These are phyloP conservation scores for Rhytidiadelphus loreus DNA, from an alignment of 225 moss, liverwort and hornwort species.

Conservation along the genomic window DNA sequence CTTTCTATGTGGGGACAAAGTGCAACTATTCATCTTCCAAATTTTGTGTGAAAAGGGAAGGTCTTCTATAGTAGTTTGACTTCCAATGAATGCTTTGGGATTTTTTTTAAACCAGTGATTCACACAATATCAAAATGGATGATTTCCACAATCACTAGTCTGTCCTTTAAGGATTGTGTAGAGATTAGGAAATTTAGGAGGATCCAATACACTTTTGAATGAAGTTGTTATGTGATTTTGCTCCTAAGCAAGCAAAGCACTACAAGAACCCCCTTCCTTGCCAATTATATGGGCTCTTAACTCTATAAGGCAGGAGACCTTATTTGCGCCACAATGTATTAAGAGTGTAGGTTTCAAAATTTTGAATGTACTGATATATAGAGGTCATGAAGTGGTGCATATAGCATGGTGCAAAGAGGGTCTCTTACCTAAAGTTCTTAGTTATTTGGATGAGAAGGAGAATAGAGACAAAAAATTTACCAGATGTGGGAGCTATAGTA, in stretches of 20 bases:
- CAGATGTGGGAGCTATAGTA: rapidly evolving
- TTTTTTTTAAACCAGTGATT: too few relatives aligned
- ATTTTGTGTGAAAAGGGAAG: too few relatives aligned
- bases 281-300: neutral
- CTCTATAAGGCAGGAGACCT: too few relatives aligned
- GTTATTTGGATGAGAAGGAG: neutral
- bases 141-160: too few relatives aligned
- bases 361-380: neutral
- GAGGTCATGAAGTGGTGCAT: neutral
- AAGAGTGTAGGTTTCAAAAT: neutral
- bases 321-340: neutral
- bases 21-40: too few relatives aligned
- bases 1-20: too few relatives aligned
- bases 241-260: neutral
- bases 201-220: neutral
- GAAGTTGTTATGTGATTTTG: neutral
- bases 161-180: neutral
- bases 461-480: neutral
- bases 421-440: neutral
- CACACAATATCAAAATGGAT: too few relatives aligned
- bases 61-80: too few relatives aligned
- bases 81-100: too few relatives aligned
- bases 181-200: neutral
- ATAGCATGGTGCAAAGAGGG: neutral
- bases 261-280: neutral